These are phyloP conservation scores for Phytomonas francai DNA, from an alignment of 208 protist species.

Conservation along the genomic window DNA sequence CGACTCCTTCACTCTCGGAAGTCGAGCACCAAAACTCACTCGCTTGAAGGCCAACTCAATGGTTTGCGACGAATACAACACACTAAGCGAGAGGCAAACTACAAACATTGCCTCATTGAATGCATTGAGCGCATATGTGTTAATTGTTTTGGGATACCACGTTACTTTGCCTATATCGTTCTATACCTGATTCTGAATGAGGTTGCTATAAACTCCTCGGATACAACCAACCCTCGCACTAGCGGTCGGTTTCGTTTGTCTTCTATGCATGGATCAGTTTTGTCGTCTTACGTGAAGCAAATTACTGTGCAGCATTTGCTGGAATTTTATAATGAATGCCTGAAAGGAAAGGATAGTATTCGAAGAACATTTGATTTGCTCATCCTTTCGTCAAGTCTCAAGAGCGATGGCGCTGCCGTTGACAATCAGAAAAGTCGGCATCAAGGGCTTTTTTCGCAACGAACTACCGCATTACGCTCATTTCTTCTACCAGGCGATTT, in stretches of 20 bases:
- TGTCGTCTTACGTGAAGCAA: not conserved
- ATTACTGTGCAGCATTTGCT: conserved; percentile 56
- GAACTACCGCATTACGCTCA: conserved; percentile 17
- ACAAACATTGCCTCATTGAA: conserved; percentile 43
- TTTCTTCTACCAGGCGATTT: conserved; percentile 77
- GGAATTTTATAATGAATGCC: conserved; percentile 69
- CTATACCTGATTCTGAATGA: conserved; percentile 46
- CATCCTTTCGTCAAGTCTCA: conserved; percentile 38
- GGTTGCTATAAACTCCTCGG: conserved; percentile 6
- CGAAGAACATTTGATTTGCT: conserved; percentile 80
- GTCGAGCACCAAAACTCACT: conserved; percentile 3
- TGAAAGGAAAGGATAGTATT: conserved; percentile 54
- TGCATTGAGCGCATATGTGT: conserved; percentile 68
- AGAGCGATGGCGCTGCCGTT: not conserved
- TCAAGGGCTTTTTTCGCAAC: conserved; percentile 2
- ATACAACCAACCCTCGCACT: not conserved
- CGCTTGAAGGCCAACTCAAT: not conserved
- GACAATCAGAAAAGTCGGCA: not conserved
- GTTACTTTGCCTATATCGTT: conserved; percentile 77
- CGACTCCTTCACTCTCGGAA: conserved; percentile 41
- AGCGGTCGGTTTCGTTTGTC: conserved; percentile 10
- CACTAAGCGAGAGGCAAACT: conserved; percentile 52
- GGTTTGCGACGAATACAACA: conserved; percentile 3
- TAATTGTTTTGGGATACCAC: conserved; percentile 75
- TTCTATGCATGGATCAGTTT: not conserved